Conservation (phyloP, 192 early-diverging fungal genomes). For the Entomortierella parvispora region DNA sequence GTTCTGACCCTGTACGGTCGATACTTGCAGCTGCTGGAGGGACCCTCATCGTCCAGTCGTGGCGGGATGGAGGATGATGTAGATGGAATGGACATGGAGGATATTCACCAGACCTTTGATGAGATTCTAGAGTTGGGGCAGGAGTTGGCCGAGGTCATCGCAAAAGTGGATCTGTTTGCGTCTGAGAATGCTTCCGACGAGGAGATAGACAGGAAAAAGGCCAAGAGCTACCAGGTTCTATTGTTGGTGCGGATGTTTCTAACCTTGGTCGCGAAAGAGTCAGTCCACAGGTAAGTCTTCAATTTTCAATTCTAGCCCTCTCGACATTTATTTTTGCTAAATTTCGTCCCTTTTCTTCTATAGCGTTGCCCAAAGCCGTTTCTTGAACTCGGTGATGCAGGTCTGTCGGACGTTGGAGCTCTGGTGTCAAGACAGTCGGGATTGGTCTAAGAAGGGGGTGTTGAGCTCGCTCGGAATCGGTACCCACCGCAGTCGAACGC, state of each 20-base stretch:
- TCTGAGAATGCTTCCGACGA: conserved; percentile 29
- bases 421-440: conserved; percentile 39
- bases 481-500: conserved; percentile 10
- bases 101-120: conserved; percentile 41
- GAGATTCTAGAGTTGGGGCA: conserved; percentile 36
- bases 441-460: conserved; percentile 28
- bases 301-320: not conserved
- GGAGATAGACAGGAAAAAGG: too few species aligned
- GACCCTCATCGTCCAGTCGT: too few species aligned
- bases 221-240: conserved; percentile 34
- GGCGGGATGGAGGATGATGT: not conserved
- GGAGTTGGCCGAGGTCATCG: conserved; percentile 36
- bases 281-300: conserved; percentile 33
- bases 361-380: conserved; percentile 43
- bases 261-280: conserved; percentile 44
- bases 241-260: conserved; percentile 44
- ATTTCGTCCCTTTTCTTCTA: too few species aligned
- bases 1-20: conserved; percentile 34
- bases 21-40: conserved; percentile 29
- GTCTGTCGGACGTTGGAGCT: conserved; percentile 31
- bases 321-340: too few species aligned
- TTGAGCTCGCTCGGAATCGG: conserved; percentile 45
- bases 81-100: too few species aligned
- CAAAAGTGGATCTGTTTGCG: conserved; percentile 29
- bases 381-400: conserved; percentile 36